Conservation (phyloP, 495 filamentous ascomycete genomes). For the Talaromyces nanjingensis region DNA sequence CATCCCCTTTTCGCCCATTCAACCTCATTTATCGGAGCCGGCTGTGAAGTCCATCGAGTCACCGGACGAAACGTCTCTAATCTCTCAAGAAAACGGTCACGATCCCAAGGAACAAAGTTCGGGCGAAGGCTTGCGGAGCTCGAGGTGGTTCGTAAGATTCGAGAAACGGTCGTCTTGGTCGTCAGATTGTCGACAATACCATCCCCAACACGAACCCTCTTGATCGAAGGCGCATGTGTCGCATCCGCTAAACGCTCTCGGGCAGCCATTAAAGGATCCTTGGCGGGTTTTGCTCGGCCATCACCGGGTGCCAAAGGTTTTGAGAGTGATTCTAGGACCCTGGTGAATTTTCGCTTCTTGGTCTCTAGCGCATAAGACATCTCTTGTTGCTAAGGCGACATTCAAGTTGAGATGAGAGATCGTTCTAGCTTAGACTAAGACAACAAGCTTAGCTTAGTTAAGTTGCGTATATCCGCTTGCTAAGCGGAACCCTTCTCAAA, state of each 20-base stretch:
- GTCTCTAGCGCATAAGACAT: constrained; percentile 49
- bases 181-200: constrained; percentile 14
- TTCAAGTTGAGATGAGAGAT: not conserved
- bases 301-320: constrained; percentile 24
- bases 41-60: constrained; percentile 74
- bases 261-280: constrained; percentile 18
- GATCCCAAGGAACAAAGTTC: constrained; percentile 77
- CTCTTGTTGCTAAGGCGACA: constrained; percentile 5
- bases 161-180: constrained; percentile 11
- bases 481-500: not conserved
- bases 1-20: constrained; percentile 95
- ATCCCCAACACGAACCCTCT: constrained; percentile 30
- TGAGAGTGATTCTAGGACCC: constrained; percentile 50
- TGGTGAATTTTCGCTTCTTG: constrained; percentile 50
- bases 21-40: constrained; percentile 76
- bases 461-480: not conserved
- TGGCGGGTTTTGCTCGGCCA: constrained; percentile 17
- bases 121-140: constrained; percentile 27
- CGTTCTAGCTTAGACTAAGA: not conserved
- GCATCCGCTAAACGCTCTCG: constrained; percentile 21
- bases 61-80: constrained; percentile 84
- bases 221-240: constrained; percentile 27
- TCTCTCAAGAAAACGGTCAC: constrained; percentile 71
- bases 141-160: not conserved
- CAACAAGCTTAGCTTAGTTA: not conserved